Base-by-base conservation (phyloP, 768 basidiomycete genomes). In the Phylloporus arenicola region DNA sequence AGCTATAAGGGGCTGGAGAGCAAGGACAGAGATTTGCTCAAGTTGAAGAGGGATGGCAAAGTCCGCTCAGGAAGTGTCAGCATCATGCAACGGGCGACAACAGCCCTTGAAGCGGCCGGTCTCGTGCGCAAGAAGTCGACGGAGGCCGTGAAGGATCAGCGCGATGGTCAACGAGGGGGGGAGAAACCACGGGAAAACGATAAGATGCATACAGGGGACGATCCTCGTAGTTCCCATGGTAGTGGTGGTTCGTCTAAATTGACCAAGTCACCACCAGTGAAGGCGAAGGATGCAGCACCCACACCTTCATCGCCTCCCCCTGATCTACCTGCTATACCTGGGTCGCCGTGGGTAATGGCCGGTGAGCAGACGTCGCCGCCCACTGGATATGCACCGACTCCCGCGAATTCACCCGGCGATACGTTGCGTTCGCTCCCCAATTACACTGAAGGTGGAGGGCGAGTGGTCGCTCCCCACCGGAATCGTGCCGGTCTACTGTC, bases 71-170 rank as follows among this genome's bases (percentile, higher is more conserved):
- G 92, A 6, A 95, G 93, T 51, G 89, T 98, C 45, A 93, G 86
- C 60, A 96, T 98, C 66, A 89, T 98, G 79, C 94, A 97, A 60
- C 82, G 93, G 22, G 93, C 92, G 0, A 94, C 92, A 2, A 95
- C 92, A 1, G 91, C 88, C 1, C 75, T 92, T 22, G 89, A 91
- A 64, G 91, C 88, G 10, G 87, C 86, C 12, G 87, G 90, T 3
- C 68, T 94, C 10, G 87, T 92, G 42, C 72, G 85, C 52, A 92
- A 92, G 70, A 92, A 88, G 68, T 87, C 85, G 4, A 70, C 79
- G 0, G 91, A 92, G 63, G 84, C 72, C 6, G 80, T 91, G 10
- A 75, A 74, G 52, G 84, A 85, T 37, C 81, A 83, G 41, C 76
- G 73, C 44, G 80, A 83, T 51, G 70, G 64, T 45, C 70, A 71